Conservation (phyloP, 2,329 filamentous ascomycete species). For the Sclerotinia sclerotiorum region DNA sequence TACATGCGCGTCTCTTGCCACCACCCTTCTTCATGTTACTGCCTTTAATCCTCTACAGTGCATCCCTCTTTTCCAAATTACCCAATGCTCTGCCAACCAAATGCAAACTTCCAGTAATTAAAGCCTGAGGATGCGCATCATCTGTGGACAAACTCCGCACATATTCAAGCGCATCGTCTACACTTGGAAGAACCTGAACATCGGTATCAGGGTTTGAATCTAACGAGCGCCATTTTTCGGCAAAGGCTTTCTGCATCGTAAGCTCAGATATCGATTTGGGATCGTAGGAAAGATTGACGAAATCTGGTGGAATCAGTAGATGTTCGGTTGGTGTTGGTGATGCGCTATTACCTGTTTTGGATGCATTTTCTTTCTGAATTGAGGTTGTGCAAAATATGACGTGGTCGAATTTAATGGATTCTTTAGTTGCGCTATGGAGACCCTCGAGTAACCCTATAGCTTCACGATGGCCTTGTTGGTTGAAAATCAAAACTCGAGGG, state of each 20-base stretch:
- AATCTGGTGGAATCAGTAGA: constrained; percentile 44
- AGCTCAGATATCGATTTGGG: constrained; percentile 48
- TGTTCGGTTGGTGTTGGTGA: neutral
- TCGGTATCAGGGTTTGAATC: constrained; percentile 18
- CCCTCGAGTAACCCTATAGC: constrained; percentile 52
- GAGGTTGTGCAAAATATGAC: constrained; percentile 77
- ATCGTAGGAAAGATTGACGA: constrained; percentile 52
- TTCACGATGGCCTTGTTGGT: constrained; percentile 63
- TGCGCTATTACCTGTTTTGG: constrained; percentile 46
- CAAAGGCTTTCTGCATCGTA: constrained; percentile 64
- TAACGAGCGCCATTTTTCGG: constrained; percentile 35
- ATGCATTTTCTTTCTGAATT: constrained; percentile 56
- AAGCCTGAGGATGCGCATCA: constrained; percentile 34
- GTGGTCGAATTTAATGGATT: constrained; percentile 58
- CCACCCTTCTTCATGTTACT: neutral
- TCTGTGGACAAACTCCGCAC: constrained; percentile 43
- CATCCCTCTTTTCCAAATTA: constrained; percentile 56
- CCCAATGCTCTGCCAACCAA: constrained; percentile 69
- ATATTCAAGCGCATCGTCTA: constrained; percentile 55
- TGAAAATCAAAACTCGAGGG: constrained; percentile 73
- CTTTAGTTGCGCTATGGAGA: constrained; percentile 48
- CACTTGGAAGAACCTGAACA: constrained; percentile 49
- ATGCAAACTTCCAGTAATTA: constrained; percentile 64
- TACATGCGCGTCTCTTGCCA: too few species aligned
- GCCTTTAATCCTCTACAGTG: constrained; percentile 22